phyloP scores from a whole-genome alignment of 2,329 filamentous ascomycete species.

The Pestalotiopsis sp. region DNA sequence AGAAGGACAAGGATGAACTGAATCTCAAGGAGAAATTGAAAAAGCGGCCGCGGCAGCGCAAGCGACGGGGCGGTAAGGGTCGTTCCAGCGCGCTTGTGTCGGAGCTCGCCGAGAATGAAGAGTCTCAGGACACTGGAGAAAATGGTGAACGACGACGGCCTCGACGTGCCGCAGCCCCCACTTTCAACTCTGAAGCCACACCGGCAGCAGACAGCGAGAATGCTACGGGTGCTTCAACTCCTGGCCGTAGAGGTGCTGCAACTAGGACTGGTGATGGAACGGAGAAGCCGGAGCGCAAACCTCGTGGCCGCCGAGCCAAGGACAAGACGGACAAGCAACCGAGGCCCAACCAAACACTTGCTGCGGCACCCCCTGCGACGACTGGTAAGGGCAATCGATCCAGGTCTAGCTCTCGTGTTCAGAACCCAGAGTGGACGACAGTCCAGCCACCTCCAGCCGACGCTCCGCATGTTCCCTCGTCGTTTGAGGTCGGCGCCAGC shows the following conservation, averaged over 20 bases:
- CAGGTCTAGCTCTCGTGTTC: constrained; percentile 54
- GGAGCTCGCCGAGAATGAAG: constrained; percentile 59
- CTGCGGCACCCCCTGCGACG: constrained; percentile 42
- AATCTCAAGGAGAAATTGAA: constrained; percentile 77
- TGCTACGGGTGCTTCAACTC: constrained; percentile 57
- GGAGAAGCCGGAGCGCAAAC: constrained; percentile 46
- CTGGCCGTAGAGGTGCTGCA: constrained; percentile 48
- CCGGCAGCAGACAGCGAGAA: constrained; percentile 59
- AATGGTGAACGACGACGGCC: constrained; percentile 61
- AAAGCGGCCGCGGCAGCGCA: constrained; percentile 60
- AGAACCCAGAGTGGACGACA: constrained; percentile 40
- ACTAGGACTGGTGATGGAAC: constrained; percentile 42
- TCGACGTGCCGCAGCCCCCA: constrained; percentile 68
- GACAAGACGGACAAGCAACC: constrained; percentile 42
- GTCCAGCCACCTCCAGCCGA: constrained; percentile 37
- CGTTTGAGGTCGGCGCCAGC: constrained; percentile 43
- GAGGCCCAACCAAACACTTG: constrained; percentile 41
- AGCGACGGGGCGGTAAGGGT: constrained; percentile 59
- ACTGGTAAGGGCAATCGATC: constrained; percentile 48
- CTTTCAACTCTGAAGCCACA: constrained; percentile 66
- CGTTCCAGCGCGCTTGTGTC: constrained; percentile 66
- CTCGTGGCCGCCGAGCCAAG: constrained; percentile 38
- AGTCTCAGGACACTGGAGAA: constrained; percentile 56
- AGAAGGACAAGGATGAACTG: constrained; percentile 73
- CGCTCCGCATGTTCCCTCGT: constrained; percentile 38